Evolutionary conservation across 306 rosid species (phyloP), one percentile per base, ranked within the genome.

Genomic region (Glycyrrhiza uralensis): DNA sequence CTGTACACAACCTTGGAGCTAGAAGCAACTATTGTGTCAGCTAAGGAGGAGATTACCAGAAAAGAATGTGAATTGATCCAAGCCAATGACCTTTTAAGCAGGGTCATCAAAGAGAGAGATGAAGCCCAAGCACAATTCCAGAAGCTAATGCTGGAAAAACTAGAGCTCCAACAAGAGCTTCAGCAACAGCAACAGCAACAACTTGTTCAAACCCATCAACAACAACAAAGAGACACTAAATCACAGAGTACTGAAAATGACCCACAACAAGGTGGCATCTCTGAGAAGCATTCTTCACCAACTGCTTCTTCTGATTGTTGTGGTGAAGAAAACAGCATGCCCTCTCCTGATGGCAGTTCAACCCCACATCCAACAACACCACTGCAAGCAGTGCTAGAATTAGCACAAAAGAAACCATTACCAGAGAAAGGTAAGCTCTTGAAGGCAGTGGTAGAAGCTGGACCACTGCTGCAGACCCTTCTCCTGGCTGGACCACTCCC

Each of bases 401-500:
- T 82, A 20, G 86, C 71, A 2, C 75, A 75, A 30, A 83, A 80
- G 86, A 92, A 76, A 68, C 78, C 88, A 36, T 58, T 92, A 80
- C 96, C 98, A 7, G 92, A 88, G 71, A 92, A 88, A 77, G 98
- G 98, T 55, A 90, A 82, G 83, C 79, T 92, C 7, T 71, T 92
- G 28, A 85, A 85, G 70, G 98, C 98, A 32, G 92, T 92, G 78
- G 84, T 86, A 1, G 98, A 92, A 69, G 98, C 98, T 5, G 98
- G 98, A 18, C 98, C 98, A 5, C 83, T 92, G 51, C 79, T 92
- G 30, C 94, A 89, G 44, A 88, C 82, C 6, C 92, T 92, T 61
- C 88, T 92, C 5, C 80, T 92, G 20, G 98, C 98, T 4, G 98
- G 98, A 58, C 91, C 96, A 1, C 85, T 92, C 10, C 98, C 96